A percentile compares a stretch with the other conserved stretches of the same genome.
Evolutionary conservation across 2,329 filamentous ascomycete genomes (phyloP).

Genomic region (Microascus cirrosus): DNA sequence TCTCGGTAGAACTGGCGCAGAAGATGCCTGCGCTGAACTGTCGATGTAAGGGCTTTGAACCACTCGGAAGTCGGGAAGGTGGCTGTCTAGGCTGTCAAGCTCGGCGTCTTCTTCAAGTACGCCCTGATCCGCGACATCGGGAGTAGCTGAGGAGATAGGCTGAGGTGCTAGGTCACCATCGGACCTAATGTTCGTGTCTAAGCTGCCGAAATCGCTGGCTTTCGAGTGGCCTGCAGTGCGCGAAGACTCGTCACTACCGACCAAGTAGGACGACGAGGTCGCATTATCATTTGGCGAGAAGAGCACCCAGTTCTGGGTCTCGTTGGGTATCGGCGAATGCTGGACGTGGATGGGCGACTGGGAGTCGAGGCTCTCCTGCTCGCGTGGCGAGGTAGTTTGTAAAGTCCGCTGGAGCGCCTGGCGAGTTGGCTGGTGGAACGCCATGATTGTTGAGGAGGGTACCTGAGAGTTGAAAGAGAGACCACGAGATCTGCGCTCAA

Average conservation of each 20-base stretch:
- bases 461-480: background rate
- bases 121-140: constrained; percentile 16
- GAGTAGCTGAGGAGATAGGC: constrained; percentile 21
- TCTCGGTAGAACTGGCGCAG: constrained; percentile 66
- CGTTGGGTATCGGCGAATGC: constrained; percentile 33
- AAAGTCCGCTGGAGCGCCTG: constrained; percentile 33
- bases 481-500: background rate
- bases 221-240: constrained; percentile 58
- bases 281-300: constrained; percentile 64
- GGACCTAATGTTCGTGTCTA: constrained; percentile 39
- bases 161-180: constrained; percentile 5
- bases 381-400: background rate
- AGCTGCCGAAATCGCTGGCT: constrained; percentile 70
- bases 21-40: constrained; percentile 34
- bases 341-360: constrained; percentile 12
- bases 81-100: constrained; percentile 86
- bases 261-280: constrained; percentile 55
- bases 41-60: constrained; percentile 29
- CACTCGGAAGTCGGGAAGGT: constrained; percentile 77
- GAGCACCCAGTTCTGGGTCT: constrained; percentile 90
- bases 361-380: background rate
- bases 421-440: constrained; percentile 49
- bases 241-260: constrained; percentile 55
- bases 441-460: constrained; percentile 26
- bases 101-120: constrained; percentile 59